A percentile compares a stretch with the other conserved stretches of the same genome.
Evolutionary conservation across 2,329 filamentous ascomycete species (phyloP).

Genomic region (Neodidymelliopsis sp.): DNA sequence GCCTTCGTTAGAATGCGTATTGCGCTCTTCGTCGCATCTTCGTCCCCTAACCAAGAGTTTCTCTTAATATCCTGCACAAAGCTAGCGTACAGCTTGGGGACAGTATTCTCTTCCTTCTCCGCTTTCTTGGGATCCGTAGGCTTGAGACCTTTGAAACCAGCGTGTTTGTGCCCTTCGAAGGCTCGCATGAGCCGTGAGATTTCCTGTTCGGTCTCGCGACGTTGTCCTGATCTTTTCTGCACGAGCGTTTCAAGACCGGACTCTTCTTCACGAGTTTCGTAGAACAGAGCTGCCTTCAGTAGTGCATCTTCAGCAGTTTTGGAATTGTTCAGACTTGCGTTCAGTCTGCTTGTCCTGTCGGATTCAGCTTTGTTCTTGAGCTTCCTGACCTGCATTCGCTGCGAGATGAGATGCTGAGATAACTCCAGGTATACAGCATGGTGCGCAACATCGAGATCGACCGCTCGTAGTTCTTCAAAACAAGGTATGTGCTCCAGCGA

Average conservation of each 20-base stretch:
- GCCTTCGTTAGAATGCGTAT: slow-evolving; percentile 18
- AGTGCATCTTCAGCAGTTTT: slow-evolving; percentile 61
- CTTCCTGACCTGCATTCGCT: slow-evolving; percentile 57
- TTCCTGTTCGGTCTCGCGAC: slow-evolving; percentile 17
- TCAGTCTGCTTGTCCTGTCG: slow-evolving; percentile 52
- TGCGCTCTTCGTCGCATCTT: slow-evolving; percentile 18
- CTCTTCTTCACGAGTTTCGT: slow-evolving; percentile 19
- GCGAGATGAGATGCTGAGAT: slow-evolving; percentile 60
- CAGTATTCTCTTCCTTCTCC: slow-evolving; percentile 10
- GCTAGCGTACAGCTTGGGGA: slow-evolving; percentile 23
- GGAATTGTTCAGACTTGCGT: slow-evolving; percentile 56
- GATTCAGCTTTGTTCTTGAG: slow-evolving; percentile 45
- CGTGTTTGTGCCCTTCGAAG: slow-evolving; percentile 25
- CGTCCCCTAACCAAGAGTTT: slow-evolving; percentile 34
- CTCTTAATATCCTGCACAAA: slow-evolving; percentile 29
- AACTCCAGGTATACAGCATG: slow-evolving; percentile 63
- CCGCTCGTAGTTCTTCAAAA: slow-evolving; percentile 53
- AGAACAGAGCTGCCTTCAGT: slow-evolving; percentile 52
- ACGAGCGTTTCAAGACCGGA: slow-evolving; percentile 27
- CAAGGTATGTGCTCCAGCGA: slow-evolving; percentile 50
- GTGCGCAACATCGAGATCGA: slow-evolving; percentile 58
- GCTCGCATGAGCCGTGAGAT: slow-evolving; percentile 23
- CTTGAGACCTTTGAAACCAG: slow-evolving; percentile 10
- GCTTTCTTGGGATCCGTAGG: slow-evolving; percentile 8
- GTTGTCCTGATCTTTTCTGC: slow-evolving; percentile 25